Evolutionary conservation across 305 asterid genomes (phyloP), one percentile per base, ranked within the genome.

Genomic region (Fraxinus sp.): DNA sequence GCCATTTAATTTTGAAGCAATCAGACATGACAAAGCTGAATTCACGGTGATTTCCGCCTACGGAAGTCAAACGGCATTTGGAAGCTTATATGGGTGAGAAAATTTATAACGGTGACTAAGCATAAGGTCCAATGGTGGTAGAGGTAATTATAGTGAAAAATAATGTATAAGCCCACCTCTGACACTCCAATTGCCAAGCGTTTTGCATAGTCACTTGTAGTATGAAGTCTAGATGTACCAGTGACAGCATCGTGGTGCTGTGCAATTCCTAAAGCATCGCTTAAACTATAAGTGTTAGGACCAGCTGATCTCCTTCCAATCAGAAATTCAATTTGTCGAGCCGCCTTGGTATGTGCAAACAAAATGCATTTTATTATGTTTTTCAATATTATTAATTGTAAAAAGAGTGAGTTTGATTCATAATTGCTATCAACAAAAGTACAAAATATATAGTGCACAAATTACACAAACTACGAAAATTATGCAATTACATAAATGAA

Each of bases 171-270:
- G 1, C 78, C 20, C 59, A 93, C 98, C 97, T 91, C 91, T 32
- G 89, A 79, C 9, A 91, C 86, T 77, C 97, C 98, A 84, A 94
- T 91, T 49, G 97, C 93, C 83, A 94, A 83, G 75, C 97, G 95
- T 86, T 94, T 94, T 75, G 92, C 92, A 85, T 93, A 94, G 89
- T 94, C 98, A 62, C 93, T 71, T 4, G 97, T 93, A 36, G 97
- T 92, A 79, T 94, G 98, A 85, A 91, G 97, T 87, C 86, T 91
- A 76, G 98, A 93, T 81, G 98, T 93, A 79, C 98, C 98, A 57
- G 84, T 86, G 70, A 91, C 85, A 78, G 98, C 98, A 88, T 94
- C 98, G 81, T 94, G 98, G 86, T 94, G 98, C 81, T 94, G 98
- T 35, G 93, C 90, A 77, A 90, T 84, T 73, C 95, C 98, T 77